Evolutionary conservation across 2,329 filamentous ascomycete species (phyloP).

Genomic region (Claviceps fusiformis): DNA sequence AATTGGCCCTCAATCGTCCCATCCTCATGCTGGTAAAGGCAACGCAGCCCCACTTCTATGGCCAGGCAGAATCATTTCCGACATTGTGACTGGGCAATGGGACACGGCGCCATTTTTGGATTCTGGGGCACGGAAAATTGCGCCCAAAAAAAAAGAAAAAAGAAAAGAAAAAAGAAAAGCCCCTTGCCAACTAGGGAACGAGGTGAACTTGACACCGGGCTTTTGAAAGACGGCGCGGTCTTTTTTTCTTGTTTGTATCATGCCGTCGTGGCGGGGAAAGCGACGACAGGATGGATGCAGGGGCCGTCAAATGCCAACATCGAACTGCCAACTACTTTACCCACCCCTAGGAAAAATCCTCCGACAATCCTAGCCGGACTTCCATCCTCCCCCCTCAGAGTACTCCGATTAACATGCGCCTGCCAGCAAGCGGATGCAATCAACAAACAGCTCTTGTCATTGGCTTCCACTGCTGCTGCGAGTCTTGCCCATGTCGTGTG

Average conservation of each 20-base stretch:
- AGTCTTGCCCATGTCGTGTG: no score
- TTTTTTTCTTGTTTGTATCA: not conserved
- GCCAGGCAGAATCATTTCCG: not conserved
- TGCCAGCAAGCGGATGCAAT: no score
- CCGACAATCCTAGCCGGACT: not conserved
- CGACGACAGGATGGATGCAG: no score
- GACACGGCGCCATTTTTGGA: not conserved
- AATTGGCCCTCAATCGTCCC: no score
- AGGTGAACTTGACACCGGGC: not conserved
- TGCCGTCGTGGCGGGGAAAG: no score
- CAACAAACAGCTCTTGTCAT: no score
- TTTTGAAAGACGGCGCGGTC: not conserved
- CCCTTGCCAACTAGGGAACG: no score
- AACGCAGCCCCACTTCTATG: not conserved
- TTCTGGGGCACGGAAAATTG: not conserved
- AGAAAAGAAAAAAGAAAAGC: no score
- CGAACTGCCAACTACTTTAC: not conserved
- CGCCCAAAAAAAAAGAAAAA: not conserved
- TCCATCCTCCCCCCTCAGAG: no score
- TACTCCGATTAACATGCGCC: not conserved
- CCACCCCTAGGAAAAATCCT: not conserved
- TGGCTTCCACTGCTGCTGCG: no score
- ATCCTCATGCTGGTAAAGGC: not conserved
- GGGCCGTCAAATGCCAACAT: not conserved
- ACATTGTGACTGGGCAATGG: not conserved